Conservation (phyloP, 768 basidiomycete genomes). For the Porphyrellus cyaneotinctus region DNA sequence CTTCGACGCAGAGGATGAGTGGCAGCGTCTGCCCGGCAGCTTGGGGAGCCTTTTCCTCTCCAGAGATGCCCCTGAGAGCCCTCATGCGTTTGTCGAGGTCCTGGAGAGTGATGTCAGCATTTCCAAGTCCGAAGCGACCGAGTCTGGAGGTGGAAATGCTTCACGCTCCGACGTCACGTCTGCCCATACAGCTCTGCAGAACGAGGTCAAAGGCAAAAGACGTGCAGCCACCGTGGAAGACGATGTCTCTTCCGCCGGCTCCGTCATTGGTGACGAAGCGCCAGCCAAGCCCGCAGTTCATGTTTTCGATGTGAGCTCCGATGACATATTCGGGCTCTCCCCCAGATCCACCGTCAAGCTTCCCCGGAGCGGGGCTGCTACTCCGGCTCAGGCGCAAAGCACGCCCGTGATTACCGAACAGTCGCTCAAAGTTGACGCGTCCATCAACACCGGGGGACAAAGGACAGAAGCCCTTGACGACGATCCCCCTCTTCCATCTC, state of each 20-base stretch:
- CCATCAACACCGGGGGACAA: slow-evolving; percentile 9
- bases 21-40: slow-evolving; percentile 52
- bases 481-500: slow-evolving; percentile 51
- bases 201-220: slow-evolving; percentile 50
- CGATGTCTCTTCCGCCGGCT: slow-evolving; percentile 39
- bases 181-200: slow-evolving; percentile 14
- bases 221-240: slow-evolving; percentile 29
- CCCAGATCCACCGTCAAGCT: slow-evolving; percentile 13
- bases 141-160: slow-evolving; percentile 33
- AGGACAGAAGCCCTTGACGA: slow-evolving; percentile 20
- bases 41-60: slow-evolving; percentile 41
- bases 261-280: slow-evolving; percentile 38
- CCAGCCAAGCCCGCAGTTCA: slow-evolving; percentile 60
- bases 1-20: slow-evolving; percentile 54
- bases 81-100: slow-evolving; percentile 65
- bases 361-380: slow-evolving; percentile 20
- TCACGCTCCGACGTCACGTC: slow-evolving; percentile 25
- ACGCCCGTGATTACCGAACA: slow-evolving; percentile 38
- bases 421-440: slow-evolving; percentile 13
- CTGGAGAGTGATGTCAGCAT: slow-evolving; percentile 40
- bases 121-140: slow-evolving; percentile 30
- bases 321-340: slow-evolving; percentile 24
- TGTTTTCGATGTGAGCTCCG: slow-evolving; percentile 42
- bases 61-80: slow-evolving; percentile 35
- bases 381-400: slow-evolving; percentile 35